phyloP scores from a whole-genome alignment of 352 stramenopile genomes.

The Poterioochromonas sp. region DNA sequence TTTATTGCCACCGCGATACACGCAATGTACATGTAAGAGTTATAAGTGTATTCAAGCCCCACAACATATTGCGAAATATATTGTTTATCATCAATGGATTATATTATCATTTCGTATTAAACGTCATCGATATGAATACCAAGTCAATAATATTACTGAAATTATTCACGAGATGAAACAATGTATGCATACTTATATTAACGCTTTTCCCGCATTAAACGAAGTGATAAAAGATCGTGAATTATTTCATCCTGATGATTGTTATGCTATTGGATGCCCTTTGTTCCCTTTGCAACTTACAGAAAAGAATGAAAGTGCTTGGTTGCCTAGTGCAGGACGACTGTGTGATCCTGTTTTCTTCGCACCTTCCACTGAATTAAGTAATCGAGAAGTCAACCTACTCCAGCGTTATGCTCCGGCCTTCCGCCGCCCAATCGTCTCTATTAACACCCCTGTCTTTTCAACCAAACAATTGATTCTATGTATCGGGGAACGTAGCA shows the following conservation, averaged over 20 bases:
- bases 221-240: too few species aligned
- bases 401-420: too few species aligned
- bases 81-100: background rate
- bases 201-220: too few species aligned
- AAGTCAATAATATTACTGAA: too few species aligned
- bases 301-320: background rate
- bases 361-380: background rate
- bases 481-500: background rate
- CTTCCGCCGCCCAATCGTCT: background rate
- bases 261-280: background rate
- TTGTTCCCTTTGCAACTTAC: background rate
- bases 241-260: background rate
- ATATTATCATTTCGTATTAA: background rate
- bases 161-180: too few species aligned
- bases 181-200: too few species aligned
- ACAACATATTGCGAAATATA: background rate
- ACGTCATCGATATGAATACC: too few species aligned
- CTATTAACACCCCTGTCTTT: background rate
- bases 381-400: too few species aligned
- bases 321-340: background rate
- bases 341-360: background rate
- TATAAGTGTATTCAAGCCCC: background rate
- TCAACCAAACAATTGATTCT: conserved; percentile 1
- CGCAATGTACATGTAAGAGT: background rate
- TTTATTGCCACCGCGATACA: background rate